Base-by-base conservation (phyloP, 2,329 filamentous ascomycete species). In the Helotiales sp. region DNA sequence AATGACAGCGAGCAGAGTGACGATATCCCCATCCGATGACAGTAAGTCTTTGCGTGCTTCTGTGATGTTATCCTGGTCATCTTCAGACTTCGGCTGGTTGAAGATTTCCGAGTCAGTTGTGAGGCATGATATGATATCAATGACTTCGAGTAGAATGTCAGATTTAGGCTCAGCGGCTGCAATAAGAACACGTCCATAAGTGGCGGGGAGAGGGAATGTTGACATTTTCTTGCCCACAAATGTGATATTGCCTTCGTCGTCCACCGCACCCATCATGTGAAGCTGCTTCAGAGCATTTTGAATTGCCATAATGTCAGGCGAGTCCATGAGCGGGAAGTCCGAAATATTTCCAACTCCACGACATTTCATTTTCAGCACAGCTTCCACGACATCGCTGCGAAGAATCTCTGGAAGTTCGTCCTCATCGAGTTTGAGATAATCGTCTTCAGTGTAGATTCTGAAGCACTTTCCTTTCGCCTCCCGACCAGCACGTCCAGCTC, bases 281-380 rank as follows among this genome's bases (percentile, higher is more conserved):
- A 99, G 85, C 63, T 96, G 91, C 6, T 96, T 79, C 0, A 97
- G 82, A 0, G 94, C 93, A 72, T 93, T 93, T 73, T 95, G 89
- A 59, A 97, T 86, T 0, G 92, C 86, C 70, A 96, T 91, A 2
- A 88, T 80, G 8, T 92, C 89, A 0, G 96, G 96, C 0, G 87
- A 85, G 64, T 97, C 93, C 77, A 98, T 89, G 57, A 97, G 87
- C 0, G 95, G 93, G 69, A 99, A 99, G 0, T 85, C 82, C 22
- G 93, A 82, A 1, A 97, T 87, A 75, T 98, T 91, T 28, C 92
- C 85, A 13, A 98, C 89, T 0, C 94, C 93, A 63, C 93, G 87
- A 0, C 95, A 93, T 78, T 97, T 97, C 91, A 99, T 96, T 0
- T 92, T 97, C 10, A 99, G 82, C 1, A 97, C 85, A 0, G 95